These are phyloP conservation scores for Diutina ranongensis DNA, from an alignment of 1,139 yeast species.

Conservation along the genomic window DNA sequence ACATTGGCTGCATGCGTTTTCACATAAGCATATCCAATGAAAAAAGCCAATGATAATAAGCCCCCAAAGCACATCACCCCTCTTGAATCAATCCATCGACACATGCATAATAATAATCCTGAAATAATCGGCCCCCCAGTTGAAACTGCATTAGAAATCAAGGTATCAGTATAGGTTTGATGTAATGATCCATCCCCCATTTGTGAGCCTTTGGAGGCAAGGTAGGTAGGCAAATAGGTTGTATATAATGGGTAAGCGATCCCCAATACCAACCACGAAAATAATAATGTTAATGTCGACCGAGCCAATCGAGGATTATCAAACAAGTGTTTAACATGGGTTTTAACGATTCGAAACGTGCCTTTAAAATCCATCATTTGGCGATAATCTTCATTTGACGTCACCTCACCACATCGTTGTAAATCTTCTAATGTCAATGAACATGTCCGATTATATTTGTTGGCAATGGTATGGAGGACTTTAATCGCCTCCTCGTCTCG, in stretches of 20 bases:
- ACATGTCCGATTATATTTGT: conserved; percentile 28
- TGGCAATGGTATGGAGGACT: conserved; percentile 25
- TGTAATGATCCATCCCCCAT: neutral
- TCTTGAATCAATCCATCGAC: conserved; percentile 34
- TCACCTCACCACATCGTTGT: conserved; percentile 30
- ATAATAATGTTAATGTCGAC: conserved; percentile 28
- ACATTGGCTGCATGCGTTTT: conserved; percentile 52
- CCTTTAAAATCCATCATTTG: conserved; percentile 3
- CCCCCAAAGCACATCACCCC: conserved; percentile 48
- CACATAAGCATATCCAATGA: conserved; percentile 47
- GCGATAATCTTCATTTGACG: conserved; percentile 12
- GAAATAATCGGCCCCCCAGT: conserved; percentile 19
- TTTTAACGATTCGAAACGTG: conserved; percentile 11
- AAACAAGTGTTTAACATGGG: conserved; percentile 26
- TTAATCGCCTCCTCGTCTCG: conserved; percentile 40
- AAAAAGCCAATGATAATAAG: conserved; percentile 36
- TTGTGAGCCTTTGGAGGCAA: conserved; percentile 23
- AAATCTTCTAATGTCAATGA: conserved; percentile 35
- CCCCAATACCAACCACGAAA: conserved; percentile 22
- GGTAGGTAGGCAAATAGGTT: conserved; percentile 30
- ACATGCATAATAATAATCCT: conserved; percentile 19
- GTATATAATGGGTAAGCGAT: conserved; percentile 20
- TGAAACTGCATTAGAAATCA: conserved; percentile 17
- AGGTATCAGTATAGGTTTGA: conserved; percentile 13
- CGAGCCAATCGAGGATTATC: conserved; percentile 24